These are phyloP conservation scores for Buxus sempervirens DNA, from an alignment of 164 flowering plant genomes.

Conservation along the genomic window DNA sequence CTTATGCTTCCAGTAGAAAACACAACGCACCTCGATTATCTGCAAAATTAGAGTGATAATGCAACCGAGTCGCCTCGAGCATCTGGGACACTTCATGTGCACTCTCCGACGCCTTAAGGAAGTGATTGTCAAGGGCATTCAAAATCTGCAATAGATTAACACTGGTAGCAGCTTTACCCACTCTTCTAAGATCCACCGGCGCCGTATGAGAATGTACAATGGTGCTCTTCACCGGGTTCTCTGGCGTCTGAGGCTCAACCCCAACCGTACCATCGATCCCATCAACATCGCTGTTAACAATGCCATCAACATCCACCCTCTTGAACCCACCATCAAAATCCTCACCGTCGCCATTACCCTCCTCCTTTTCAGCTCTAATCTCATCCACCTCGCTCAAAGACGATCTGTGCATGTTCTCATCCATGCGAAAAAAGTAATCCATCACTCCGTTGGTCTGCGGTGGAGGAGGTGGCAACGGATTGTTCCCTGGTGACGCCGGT, in stretches of 20 bases:
- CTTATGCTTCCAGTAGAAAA: not conserved
- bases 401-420: conserved; percentile 43
- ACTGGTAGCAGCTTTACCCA: conserved; percentile 21
- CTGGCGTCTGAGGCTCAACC: conserved; percentile 15
- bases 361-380: conserved; percentile 12
- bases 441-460: conserved; percentile 17
- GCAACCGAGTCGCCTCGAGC: conserved; percentile 87
- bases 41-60: conserved; percentile 91
- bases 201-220: conserved; percentile 48
- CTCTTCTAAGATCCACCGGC: conserved; percentile 35
- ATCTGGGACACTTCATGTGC: conserved; percentile 81
- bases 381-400: conserved; percentile 38
- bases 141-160: conserved; percentile 55
- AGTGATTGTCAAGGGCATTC: conserved; percentile 65
- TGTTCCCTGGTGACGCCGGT: conserved; percentile 26
- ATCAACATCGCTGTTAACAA: conserved; percentile 12
- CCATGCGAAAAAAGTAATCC: conserved; percentile 35
- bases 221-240: conserved; percentile 21
- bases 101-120: conserved; percentile 78
- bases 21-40: conserved; percentile 59
- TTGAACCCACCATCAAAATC: conserved; percentile 8
- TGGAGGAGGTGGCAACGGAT: conserved; percentile 22
- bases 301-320: conserved; percentile 11
- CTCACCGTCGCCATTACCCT: conserved; percentile 9
- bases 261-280: conserved; percentile 12